Evolutionary conservation across 345 rosid genomes (phyloP).

Genomic region (Brassica carinata): DNA sequence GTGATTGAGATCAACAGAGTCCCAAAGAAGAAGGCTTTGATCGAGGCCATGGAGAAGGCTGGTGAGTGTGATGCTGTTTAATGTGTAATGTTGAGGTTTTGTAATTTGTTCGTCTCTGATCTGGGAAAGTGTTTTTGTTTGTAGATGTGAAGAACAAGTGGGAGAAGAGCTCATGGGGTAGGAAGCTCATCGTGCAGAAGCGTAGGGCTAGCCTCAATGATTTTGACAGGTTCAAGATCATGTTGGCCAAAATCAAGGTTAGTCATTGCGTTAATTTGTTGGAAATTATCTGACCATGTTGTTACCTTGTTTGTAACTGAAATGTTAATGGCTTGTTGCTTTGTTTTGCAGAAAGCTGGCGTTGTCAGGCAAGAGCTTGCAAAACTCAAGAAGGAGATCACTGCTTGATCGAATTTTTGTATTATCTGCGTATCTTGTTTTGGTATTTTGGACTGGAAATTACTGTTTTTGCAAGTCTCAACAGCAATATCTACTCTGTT

Average conservation of each 20-base stretch:
- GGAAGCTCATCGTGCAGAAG: constrained; percentile 74
- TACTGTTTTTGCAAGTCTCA: constrained; percentile 19
- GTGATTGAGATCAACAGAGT: constrained; percentile 77
- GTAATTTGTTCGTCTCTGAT: background rate
- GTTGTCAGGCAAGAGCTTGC: constrained; percentile 60
- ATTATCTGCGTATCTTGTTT: constrained; percentile 4
- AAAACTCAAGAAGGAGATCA: constrained; percentile 53
- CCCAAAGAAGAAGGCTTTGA: constrained; percentile 77
- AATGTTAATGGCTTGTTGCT: background rate
- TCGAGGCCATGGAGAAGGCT: constrained; percentile 93
- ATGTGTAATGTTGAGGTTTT: background rate
- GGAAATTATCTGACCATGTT: background rate
- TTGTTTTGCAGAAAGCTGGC: constrained; percentile 50
- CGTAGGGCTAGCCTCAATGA: constrained; percentile 73
- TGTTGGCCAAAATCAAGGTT: constrained; percentile 85
- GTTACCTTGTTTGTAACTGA: background rate
- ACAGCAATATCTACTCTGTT: background rate
- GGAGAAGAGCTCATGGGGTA: constrained; percentile 87
- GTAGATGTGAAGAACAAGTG: constrained; percentile 79
- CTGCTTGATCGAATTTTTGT: constrained; percentile 28
- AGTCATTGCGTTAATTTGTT: background rate
- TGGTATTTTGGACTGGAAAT: constrained; percentile 15
- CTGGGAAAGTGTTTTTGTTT: background rate
- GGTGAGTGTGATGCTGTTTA: constrained; percentile 46
- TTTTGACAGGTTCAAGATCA: constrained; percentile 80